Conservation (phyloP, 768 basidiomycete genomes). For the Infundibulicybe gibba region DNA sequence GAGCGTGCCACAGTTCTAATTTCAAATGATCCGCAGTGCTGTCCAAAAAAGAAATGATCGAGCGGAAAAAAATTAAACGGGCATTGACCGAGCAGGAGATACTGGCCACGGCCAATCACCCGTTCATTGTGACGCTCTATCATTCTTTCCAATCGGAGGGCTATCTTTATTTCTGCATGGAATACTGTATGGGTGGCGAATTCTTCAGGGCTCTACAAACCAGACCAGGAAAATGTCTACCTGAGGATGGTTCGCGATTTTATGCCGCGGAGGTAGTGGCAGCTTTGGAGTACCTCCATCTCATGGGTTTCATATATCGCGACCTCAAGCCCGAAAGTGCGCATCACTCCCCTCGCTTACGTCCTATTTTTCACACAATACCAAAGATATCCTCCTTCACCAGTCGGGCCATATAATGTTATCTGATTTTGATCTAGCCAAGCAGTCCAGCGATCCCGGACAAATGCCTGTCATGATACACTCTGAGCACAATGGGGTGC, state of each 20-base stretch:
- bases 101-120: constrained; percentile 96
- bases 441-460: constrained; percentile 85
- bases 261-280: constrained; percentile 99
- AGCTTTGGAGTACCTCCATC: constrained; percentile 95
- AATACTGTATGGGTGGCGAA: constrained; percentile 99
- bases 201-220: constrained; percentile 98
- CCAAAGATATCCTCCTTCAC: constrained; percentile 90
- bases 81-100: constrained; percentile 99
- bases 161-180: constrained; percentile 98
- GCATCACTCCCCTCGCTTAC: constrained; percentile 27
- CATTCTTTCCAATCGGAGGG: constrained; percentile 99
- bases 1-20: constrained; percentile 20
- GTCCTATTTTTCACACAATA: background rate
- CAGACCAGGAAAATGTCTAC: constrained; percentile 92
- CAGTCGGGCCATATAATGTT: constrained; percentile 99
- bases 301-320: constrained; percentile 99
- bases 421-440: constrained; percentile 98
- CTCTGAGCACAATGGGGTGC: constrained; percentile 85
- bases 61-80: constrained; percentile 98
- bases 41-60: constrained; percentile 99
- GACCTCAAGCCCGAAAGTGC: constrained; percentile 99
- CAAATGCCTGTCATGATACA: constrained; percentile 87
- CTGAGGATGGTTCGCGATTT: constrained; percentile 94
- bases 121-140: constrained; percentile 98
- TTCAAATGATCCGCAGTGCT: constrained; percentile 63